Evolutionary conservation across 1,139 yeast genomes (phyloP).

Genomic region (Yamadazyma triangularis): DNA sequence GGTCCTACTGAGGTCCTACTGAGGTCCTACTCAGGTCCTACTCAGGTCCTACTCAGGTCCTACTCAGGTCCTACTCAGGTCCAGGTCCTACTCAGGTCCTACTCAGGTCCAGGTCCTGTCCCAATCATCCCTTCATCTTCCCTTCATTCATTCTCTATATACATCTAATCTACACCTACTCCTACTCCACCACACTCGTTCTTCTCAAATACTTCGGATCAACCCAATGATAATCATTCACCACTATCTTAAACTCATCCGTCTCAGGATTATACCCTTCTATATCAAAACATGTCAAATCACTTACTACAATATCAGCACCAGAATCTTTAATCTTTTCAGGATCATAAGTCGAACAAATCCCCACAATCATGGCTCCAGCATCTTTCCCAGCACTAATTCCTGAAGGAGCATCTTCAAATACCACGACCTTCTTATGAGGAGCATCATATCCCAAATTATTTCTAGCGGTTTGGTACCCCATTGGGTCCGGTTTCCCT

Average conservation of each 20-base stretch:
- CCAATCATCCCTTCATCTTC: too few relatives aligned
- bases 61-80: too few relatives aligned
- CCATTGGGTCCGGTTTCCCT: slow-evolving; percentile 82
- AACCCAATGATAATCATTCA: slow-evolving; percentile 37
- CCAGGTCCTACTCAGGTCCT: too few relatives aligned
- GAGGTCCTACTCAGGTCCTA: too few relatives aligned
- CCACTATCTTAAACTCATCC: slow-evolving; percentile 40
- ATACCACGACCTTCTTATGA: slow-evolving; percentile 54
- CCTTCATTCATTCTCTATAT: too few relatives aligned
- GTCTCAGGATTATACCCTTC: slow-evolving; percentile 38
- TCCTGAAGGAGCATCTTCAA: slow-evolving; percentile 86
- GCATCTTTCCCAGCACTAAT: slow-evolving; percentile 76
- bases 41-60: too few relatives aligned
- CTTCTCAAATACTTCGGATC: slow-evolving; percentile 31
- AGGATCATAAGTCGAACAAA: slow-evolving; percentile 70
- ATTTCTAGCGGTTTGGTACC: slow-evolving; percentile 60
- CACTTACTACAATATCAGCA: slow-evolving; percentile 72
- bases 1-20: too few relatives aligned
- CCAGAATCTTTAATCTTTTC: slow-evolving; percentile 64
- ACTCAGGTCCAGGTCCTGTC: too few relatives aligned
- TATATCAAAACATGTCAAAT: slow-evolving; percentile 45
- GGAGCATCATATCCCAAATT: slow-evolving; percentile 45
- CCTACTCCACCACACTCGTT: slow-evolving; percentile 3
- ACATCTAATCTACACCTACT: slow-evolving; percentile 8
- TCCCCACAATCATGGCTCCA: slow-evolving; percentile 74